Conservation (phyloP, 1,284 basidiomycete genomes). For the Ustilago trichophora region DNA sequence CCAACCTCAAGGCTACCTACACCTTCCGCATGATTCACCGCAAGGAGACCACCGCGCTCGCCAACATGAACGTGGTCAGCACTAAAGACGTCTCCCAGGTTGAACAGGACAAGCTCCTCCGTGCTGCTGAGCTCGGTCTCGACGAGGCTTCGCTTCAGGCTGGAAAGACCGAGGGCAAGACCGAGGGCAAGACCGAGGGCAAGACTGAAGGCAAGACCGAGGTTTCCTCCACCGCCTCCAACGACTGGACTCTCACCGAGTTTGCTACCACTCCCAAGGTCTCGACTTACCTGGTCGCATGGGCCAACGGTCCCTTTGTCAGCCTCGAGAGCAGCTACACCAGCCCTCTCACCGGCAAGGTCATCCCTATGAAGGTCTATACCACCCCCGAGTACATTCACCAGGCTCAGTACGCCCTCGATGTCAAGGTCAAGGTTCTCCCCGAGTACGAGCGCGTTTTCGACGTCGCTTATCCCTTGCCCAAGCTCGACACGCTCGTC, state of each 20-base stretch:
- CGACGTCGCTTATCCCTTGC: slow-evolving; percentile 87
- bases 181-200: slow-evolving; percentile 65
- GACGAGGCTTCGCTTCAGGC: slow-evolving; percentile 71
- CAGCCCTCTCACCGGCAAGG: slow-evolving; percentile 83
- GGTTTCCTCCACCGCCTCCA: slow-evolving; percentile 31
- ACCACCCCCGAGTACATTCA: slow-evolving; percentile 83
- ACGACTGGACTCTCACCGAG: slow-evolving; percentile 65
- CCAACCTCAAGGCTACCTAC: slow-evolving; percentile 88
- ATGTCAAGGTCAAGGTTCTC: slow-evolving; percentile 85
- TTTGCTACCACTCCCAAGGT: slow-evolving; percentile 71
- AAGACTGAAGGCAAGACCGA: slow-evolving; percentile 52
- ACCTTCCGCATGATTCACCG: slow-evolving; percentile 83
- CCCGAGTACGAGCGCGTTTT: slow-evolving; percentile 92
- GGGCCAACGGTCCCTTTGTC: slow-evolving; percentile 84
- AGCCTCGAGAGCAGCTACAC: slow-evolving; percentile 79
- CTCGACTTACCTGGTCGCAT: slow-evolving; percentile 91
- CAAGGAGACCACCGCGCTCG: slow-evolving; percentile 73
- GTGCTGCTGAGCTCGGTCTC: slow-evolving; percentile 75
- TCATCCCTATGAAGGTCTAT: slow-evolving; percentile 85
- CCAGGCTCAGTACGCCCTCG: slow-evolving; percentile 79
- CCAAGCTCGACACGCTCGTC: slow-evolving; percentile 72
- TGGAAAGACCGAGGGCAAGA: slow-evolving; percentile 65
- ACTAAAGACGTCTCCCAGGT: slow-evolving; percentile 43
- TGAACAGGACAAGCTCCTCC: slow-evolving; percentile 60
- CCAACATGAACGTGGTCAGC: slow-evolving; percentile 76